These are phyloP conservation scores for Lachancea dasiensis DNA, from an alignment of 805 yeast genomes.

Conservation along the genomic window DNA sequence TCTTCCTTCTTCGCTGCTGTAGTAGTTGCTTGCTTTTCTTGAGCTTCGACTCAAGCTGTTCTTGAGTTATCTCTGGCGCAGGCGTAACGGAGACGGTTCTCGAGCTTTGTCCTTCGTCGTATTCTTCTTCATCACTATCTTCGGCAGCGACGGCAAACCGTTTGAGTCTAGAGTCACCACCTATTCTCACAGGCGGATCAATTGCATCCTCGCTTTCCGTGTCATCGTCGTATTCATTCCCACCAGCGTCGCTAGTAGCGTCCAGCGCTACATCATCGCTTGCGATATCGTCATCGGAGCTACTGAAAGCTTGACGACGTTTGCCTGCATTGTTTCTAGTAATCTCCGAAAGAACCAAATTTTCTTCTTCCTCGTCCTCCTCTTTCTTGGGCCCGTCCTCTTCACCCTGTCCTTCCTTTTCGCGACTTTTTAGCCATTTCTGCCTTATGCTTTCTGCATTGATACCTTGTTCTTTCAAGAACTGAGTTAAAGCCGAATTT, in stretches of 20 bases:
- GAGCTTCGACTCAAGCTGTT: conserved; percentile 32
- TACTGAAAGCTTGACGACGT: no score
- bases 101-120: conserved; percentile 7
- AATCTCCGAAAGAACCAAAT: no score
- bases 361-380: no score
- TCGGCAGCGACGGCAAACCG: conserved; percentile 7
- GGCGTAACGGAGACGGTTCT: conserved; percentile 9
- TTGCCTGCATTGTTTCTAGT: no score
- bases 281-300: no score
- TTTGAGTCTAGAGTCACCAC: not conserved
- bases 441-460: conserved; percentile 69
- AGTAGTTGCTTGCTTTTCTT: conserved; percentile 44
- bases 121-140: conserved; percentile 23
- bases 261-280: conserved; percentile 9
- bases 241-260: conserved; percentile 9
- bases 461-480: conserved; percentile 83
- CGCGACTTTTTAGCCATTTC: conserved; percentile 35
- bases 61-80: not conserved
- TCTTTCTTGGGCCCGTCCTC: conserved; percentile 19
- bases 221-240: conserved; percentile 1
- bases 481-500: conserved; percentile 86
- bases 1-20: conserved; percentile 65
- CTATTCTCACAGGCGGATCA: conserved; percentile 12
- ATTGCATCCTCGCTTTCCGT: conserved; percentile 24
- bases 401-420: conserved; percentile 16